Evolutionary conservation across 441 rosid genomes (phyloP), one percentile per base, ranked within the genome.

Genomic region (Eruca vesicaria): DNA sequence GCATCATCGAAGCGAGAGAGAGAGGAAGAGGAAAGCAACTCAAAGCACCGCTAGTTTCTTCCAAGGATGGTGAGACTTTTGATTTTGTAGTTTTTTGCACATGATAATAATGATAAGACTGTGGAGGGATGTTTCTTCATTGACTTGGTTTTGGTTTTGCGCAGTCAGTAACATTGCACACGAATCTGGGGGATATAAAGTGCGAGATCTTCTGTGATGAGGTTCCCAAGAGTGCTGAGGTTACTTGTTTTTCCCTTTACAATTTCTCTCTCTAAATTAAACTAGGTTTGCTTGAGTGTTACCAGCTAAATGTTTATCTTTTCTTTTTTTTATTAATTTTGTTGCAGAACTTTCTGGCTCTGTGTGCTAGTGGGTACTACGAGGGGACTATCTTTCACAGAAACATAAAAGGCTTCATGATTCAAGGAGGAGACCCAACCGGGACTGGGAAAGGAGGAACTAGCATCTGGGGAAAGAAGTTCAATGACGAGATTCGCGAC

Each of bases 401-500:
- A 18, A 96, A 96, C 43, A 91, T 96, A 59, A 93, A 93, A 77
- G 97, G 99, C 33, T 96, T 96, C 78, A 96, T 96, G 99, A 93
- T 96, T 80, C 98, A 96, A 86, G 99, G 97, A 31, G 98, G 99
- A 64, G 99, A 96, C 77, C 99, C 98, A 1, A 93, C 85, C 0
- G 97, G 98, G 11, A 91, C 94, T 0, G 98, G 99, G 52, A 96
- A 96, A 86, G 98, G 99, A 7, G 98, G 97, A 48, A 93, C 88
- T 29, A 96, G 98, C 76, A 96, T 93, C 65, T 96, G 99, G 99
- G 97, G 92, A 65, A 96, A 93, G 86, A 96, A 93, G 85, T 96
- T 90, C 90, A 93, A 88, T 80, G 99, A 96, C 57, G 98, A 96
- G 88, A 91, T 96, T 26, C 82, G 97, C 66, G 99, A 93, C 75